phyloP scores from a whole-genome alignment of 306 rosid genomes.

The Lathyrus oleraceus region DNA sequence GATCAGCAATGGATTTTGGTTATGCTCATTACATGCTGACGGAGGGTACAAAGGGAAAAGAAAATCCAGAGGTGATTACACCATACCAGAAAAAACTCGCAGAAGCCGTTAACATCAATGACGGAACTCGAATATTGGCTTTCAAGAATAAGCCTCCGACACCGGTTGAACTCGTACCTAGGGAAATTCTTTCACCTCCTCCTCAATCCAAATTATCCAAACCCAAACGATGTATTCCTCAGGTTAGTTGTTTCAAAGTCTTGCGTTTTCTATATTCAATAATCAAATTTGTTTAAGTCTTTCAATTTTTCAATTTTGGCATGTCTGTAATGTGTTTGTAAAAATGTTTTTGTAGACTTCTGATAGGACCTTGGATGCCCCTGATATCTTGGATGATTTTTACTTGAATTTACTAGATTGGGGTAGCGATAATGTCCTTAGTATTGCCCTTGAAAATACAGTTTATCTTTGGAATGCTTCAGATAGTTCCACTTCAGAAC shows the following conservation, averaged over 20 bases:
- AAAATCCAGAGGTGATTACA: constrained; percentile 50
- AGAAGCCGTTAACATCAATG: constrained; percentile 69
- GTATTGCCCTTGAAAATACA: constrained; percentile 62
- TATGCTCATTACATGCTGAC: constrained; percentile 56
- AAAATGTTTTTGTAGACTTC: constrained; percentile 51
- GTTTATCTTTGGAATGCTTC: constrained; percentile 75
- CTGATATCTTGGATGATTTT: constrained; percentile 69
- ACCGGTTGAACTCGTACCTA: constrained; percentile 53
- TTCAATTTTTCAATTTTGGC: not conserved
- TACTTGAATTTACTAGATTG: constrained; percentile 76
- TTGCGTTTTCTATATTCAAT: not conserved
- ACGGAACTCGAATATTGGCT: constrained; percentile 70
- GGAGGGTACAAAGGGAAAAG: constrained; percentile 54
- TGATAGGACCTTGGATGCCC: constrained; percentile 83
- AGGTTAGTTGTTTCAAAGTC: constrained; percentile 36
- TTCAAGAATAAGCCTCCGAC: constrained; percentile 78
- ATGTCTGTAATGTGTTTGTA: not conserved
- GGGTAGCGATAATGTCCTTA: constrained; percentile 64
- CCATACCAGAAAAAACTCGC: constrained; percentile 63
- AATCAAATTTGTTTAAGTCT: not conserved
- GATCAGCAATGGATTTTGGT: constrained; percentile 56
- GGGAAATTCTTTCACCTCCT: constrained; percentile 45
- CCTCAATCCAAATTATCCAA: constrained; percentile 45
- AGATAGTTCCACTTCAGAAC: constrained; percentile 61
- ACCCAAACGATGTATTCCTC: constrained; percentile 64